Evolutionary conservation across 805 yeast genomes (phyloP).

Genomic region (Starmerella gropengiesseri): DNA sequence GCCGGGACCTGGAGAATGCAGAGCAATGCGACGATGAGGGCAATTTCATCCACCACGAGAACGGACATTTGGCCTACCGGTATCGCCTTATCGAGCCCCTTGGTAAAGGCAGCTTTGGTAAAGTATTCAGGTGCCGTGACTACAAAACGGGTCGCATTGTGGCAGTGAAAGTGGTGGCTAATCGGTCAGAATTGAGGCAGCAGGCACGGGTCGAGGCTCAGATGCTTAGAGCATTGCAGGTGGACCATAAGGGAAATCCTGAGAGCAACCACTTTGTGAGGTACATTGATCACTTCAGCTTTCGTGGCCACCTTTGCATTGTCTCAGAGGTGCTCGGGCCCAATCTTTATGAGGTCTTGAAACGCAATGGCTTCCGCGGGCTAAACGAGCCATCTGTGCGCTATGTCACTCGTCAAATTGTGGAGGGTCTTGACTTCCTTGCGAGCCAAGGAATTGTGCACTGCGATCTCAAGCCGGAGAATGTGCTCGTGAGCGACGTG

Average conservation of each 20-base stretch:
- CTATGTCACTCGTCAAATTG: conserved; percentile 43
- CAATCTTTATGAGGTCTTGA: conserved; percentile 50
- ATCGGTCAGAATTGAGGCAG: conserved; percentile 58
- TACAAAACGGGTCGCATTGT: conserved; percentile 46
- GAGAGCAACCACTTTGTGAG: conserved; percentile 36
- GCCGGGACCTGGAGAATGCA: not conserved
- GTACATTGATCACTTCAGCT: conserved; percentile 60
- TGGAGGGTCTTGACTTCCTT: conserved; percentile 49
- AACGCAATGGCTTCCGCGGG: conserved; percentile 31
- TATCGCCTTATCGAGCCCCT: conserved; percentile 49
- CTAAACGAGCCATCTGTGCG: conserved; percentile 28
- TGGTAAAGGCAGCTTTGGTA: conserved; percentile 79
- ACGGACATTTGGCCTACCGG: conserved; percentile 69
- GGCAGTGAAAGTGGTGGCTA: conserved; percentile 71
- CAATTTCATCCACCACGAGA: conserved; percentile 43
- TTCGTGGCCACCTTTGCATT: conserved; percentile 74
- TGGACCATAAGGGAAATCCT: conserved; percentile 24
- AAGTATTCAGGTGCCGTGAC: conserved; percentile 59
- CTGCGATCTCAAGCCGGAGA: conserved; percentile 82
- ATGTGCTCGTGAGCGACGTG: conserved; percentile 47
- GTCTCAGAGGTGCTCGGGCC: conserved; percentile 61
- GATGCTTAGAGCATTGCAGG: conserved; percentile 42
- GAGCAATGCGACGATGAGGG: conserved; percentile 40
- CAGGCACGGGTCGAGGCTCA: conserved; percentile 74
- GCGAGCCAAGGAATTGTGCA: conserved; percentile 54